These are phyloP conservation scores for Breynia disticha DNA, from an alignment of 441 rosid genomes.

Conservation along the genomic window DNA sequence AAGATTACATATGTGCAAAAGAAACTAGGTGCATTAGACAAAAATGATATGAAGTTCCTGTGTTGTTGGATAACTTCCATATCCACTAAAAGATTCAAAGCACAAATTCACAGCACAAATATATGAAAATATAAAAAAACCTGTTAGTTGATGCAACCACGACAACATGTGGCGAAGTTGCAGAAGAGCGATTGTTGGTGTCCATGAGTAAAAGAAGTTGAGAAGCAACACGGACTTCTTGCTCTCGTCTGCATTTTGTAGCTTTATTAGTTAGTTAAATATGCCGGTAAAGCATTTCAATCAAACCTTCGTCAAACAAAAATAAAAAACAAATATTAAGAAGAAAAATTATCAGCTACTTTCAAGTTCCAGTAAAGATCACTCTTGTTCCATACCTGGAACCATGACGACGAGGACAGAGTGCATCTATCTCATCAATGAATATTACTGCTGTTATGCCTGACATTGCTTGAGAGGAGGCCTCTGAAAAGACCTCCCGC, in stretches of 20 bases:
- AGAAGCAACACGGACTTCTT: slow-evolving; percentile 70
- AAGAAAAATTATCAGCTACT: not conserved
- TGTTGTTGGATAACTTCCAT: no score
- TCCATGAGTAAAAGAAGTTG: slow-evolving; percentile 78
- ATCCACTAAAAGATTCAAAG: not conserved
- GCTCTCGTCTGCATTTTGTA: slow-evolving; percentile 58
- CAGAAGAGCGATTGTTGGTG: slow-evolving; percentile 41
- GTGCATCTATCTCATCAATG: slow-evolving; percentile 88
- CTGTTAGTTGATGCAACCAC: slow-evolving; percentile 94
- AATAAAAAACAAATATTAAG: not conserved
- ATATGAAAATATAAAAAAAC: slow-evolving; percentile 25
- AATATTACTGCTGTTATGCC: slow-evolving; percentile 79
- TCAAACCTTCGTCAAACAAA: slow-evolving; percentile 1
- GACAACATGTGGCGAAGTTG: slow-evolving; percentile 44
- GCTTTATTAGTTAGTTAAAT: slow-evolving; percentile 9
- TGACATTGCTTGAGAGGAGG: slow-evolving; percentile 47
- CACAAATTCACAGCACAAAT: not conserved
- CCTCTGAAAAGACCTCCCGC: slow-evolving; percentile 73
- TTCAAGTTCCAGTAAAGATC: no score
- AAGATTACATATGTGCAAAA: no score
- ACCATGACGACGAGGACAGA: slow-evolving; percentile 76
- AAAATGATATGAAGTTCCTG: no score
- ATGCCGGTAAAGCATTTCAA: not conserved
- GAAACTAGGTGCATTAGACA: no score
- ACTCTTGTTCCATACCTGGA: slow-evolving; percentile 35